Evolutionary conservation across 164 flowering plant species (phyloP).

Genomic region (Euptelea pleiosperma): DNA sequence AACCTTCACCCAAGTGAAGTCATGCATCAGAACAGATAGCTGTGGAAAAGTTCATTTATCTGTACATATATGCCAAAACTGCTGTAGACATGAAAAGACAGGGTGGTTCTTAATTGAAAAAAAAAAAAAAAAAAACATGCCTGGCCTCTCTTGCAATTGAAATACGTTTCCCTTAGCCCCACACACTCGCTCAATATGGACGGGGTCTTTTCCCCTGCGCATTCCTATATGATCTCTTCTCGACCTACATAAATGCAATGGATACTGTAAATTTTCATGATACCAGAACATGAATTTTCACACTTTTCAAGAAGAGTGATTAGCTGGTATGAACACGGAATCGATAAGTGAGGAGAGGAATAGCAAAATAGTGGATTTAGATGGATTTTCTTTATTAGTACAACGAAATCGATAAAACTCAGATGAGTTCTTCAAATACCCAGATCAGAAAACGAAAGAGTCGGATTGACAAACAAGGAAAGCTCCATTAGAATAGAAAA

Average conservation of each 20-base stretch:
- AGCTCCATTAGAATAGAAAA: not conserved
- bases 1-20: not conserved
- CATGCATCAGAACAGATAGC: not conserved
- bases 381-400: no score
- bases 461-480: not conserved
- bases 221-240: slow-evolving; percentile 72
- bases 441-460: not conserved
- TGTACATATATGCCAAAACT: not conserved
- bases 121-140: slow-evolving; percentile 21
- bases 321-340: no score
- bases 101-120: not conserved
- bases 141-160: slow-evolving; percentile 99
- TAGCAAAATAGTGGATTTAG: no score
- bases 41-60: not conserved
- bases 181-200: slow-evolving; percentile 75
- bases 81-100: not conserved
- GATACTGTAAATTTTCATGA: no score
- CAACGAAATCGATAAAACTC: not conserved
- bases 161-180: slow-evolving; percentile 88
- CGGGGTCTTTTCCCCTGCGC: slow-evolving; percentile 80
- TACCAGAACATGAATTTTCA: no score
- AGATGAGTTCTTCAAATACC: not conserved
- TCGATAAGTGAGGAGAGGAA: no score
- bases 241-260: slow-evolving; percentile 37
- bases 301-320: not conserved